Evolutionary conservation across 306 rosid genomes (phyloP).

Genomic region (Castanopsis chinensis): DNA sequence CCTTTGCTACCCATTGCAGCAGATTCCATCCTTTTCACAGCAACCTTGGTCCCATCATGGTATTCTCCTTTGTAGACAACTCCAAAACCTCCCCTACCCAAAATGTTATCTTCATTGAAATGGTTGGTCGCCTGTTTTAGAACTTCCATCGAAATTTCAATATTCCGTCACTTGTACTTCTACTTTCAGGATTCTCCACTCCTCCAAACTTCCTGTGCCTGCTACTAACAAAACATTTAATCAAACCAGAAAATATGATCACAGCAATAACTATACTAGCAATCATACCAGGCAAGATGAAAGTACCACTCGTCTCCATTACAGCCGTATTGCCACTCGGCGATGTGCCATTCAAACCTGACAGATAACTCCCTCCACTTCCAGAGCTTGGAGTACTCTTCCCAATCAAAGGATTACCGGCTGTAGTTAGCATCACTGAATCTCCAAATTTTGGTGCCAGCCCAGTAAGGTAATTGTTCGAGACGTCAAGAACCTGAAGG

Average conservation of each 20-base stretch:
- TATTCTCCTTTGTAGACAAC: slow-evolving; percentile 82
- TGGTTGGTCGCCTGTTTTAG: slow-evolving; percentile 63
- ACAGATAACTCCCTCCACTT: too few relatives aligned
- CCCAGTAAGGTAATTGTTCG: too few relatives aligned
- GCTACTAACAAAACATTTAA: slow-evolving; percentile 48
- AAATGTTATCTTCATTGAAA: slow-evolving; percentile 63
- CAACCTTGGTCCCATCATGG: slow-evolving; percentile 77
- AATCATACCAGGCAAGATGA: slow-evolving; percentile 48
- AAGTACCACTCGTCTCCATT: not conserved
- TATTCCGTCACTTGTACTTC: slow-evolving; percentile 52
- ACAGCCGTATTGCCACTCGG: not conserved
- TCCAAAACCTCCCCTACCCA: slow-evolving; percentile 94
- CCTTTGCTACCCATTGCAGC: slow-evolving; percentile 65
- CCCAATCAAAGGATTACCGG: too few relatives aligned
- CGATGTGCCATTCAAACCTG: too few relatives aligned
- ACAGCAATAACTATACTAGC: slow-evolving; percentile 61
- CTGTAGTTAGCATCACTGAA: too few relatives aligned
- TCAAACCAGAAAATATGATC: slow-evolving; percentile 45
- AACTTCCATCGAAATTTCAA: slow-evolving; percentile 61
- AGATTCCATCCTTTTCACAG: slow-evolving; percentile 87
- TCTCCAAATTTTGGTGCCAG: too few relatives aligned
- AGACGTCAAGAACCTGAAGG: too few relatives aligned
- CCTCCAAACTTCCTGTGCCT: slow-evolving; percentile 41
- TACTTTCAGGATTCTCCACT: slow-evolving; percentile 51
- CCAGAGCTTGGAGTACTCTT: too few relatives aligned